A percentile compares a stretch with the other conserved stretches of the same genome.
phyloP scores from a whole-genome alignment of 1,284 basidiomycete species.

The Pholiota adiposa region DNA sequence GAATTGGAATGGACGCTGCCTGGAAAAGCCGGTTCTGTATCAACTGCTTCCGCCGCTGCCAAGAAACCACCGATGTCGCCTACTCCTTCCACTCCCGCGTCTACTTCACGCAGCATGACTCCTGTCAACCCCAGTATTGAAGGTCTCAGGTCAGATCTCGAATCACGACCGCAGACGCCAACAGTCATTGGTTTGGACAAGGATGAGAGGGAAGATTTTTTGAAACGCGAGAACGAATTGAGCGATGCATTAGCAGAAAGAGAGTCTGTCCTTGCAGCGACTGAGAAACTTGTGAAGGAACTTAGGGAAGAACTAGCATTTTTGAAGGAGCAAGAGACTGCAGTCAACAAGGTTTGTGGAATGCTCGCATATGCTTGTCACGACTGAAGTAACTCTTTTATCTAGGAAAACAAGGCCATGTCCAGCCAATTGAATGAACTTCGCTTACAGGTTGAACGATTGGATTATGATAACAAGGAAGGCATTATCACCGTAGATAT shows the following conservation, averaged over 20 bases:
- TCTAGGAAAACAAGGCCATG: conserved; percentile 90
- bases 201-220: conserved; percentile 97
- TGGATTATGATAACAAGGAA: conserved; percentile 97
- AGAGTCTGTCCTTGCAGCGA: conserved; percentile 77
- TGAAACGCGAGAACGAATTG: conserved; percentile 96
- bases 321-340: conserved; percentile 89
- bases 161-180: conserved; percentile 86
- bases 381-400: conserved; percentile 10
- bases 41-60: conserved; percentile 40
- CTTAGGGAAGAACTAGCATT: conserved; percentile 84
- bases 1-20: conserved; percentile 83
- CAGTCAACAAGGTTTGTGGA: conserved; percentile 67
- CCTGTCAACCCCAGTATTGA: conserved; percentile 84
- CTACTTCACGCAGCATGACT: conserved; percentile 74
- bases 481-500: conserved; percentile 94
- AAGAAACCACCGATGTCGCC: conserved; percentile 70
- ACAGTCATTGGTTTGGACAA: conserved; percentile 87
- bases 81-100: conserved; percentile 63
- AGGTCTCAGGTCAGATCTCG: conserved; percentile 70
- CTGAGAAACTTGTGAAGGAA: conserved; percentile 85
- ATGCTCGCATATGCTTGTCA: conserved; percentile 3
- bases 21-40: conserved; percentile 53
- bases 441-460: conserved; percentile 87
- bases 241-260: conserved; percentile 93
- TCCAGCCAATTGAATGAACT: conserved; percentile 91